These are phyloP conservation scores for Abortiporus biennis DNA, from an alignment of 1,284 basidiomycete genomes.

Conservation along the genomic window DNA sequence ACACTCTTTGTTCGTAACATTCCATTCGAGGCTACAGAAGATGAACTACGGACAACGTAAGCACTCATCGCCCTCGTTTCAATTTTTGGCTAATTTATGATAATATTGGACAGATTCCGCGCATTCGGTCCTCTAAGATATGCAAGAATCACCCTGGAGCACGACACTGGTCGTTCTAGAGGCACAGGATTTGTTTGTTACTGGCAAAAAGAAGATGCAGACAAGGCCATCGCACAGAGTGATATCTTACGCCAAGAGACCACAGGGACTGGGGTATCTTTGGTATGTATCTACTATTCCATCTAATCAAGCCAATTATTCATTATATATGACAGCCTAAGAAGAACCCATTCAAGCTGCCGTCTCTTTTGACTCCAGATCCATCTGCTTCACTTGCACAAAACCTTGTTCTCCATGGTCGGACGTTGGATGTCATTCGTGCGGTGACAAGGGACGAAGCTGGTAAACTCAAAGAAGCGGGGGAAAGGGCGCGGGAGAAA, in stretches of 20 bases:
- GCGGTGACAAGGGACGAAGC: conserved; percentile 92
- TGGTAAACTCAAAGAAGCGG: conserved; percentile 79
- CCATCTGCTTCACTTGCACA: conserved; percentile 84
- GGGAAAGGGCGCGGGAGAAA: conserved; percentile 81
- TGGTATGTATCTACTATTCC: conserved; percentile 21
- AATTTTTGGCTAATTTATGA: neutral
- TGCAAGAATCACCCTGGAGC: conserved; percentile 88
- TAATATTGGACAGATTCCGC: conserved; percentile 67
- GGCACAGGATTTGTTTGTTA: conserved; percentile 98
- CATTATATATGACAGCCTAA: conserved; percentile 32
- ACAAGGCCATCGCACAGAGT: conserved; percentile 80
- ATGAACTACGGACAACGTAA: conserved; percentile 79
- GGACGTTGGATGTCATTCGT: conserved; percentile 85
- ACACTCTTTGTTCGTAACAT: conserved; percentile 96
- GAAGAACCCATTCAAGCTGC: conserved; percentile 82
- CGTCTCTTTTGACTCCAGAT: conserved; percentile 91
- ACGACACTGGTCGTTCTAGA: conserved; percentile 76
- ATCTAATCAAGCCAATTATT: neutral
- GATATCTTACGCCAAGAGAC: conserved; percentile 67
- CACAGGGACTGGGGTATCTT: conserved; percentile 29
- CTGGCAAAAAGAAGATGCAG: conserved; percentile 91
- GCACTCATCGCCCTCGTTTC: conserved; percentile 26
- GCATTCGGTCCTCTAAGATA: conserved; percentile 92
- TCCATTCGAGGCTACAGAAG: conserved; percentile 88
- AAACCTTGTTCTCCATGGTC: conserved; percentile 85